Evolutionary conservation across 805 yeast genomes (phyloP).

Genomic region (Yarrowia osloensis): DNA sequence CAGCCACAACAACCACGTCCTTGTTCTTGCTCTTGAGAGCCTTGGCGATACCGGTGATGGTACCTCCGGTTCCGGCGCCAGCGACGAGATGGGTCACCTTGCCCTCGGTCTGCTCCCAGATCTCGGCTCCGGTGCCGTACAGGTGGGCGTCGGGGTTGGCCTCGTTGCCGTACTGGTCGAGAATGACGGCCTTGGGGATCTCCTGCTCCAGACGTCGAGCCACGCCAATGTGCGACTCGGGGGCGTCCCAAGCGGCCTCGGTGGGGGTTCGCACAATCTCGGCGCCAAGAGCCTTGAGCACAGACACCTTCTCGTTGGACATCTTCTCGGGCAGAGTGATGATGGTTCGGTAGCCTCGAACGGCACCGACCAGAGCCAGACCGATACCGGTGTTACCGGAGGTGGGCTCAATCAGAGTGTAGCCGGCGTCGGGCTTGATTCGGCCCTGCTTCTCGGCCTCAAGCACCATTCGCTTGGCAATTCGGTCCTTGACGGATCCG

Average conservation of each 20-base stretch:
- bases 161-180: constrained; percentile 78
- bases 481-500: constrained; percentile 87
- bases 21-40: constrained; percentile 73
- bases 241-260: constrained; percentile 91
- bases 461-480: constrained; percentile 82
- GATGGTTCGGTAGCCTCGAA: constrained; percentile 81
- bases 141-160: constrained; percentile 85
- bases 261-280: constrained; percentile 90
- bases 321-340: constrained; percentile 88
- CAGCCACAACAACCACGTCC: constrained; percentile 65
- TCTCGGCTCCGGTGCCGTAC: constrained; percentile 80
- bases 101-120: constrained; percentile 77
- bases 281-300: constrained; percentile 85
- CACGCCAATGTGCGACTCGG: constrained; percentile 88
- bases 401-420: constrained; percentile 84
- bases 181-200: constrained; percentile 79
- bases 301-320: constrained; percentile 89
- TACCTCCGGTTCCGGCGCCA: constrained; percentile 95
- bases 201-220: constrained; percentile 78
- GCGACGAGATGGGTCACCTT: constrained; percentile 75
- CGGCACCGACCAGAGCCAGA: constrained; percentile 82
- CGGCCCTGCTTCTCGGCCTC: constrained; percentile 77
- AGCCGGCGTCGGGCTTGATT: constrained; percentile 68
- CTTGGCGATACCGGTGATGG: constrained; percentile 77
- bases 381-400: constrained; percentile 94